Percentiles rank a stretch among this genome's conserved stretches.
Conservation (phyloP, 1,284 basidiomycete species). For the Acaromyces ingoldii region DNA sequence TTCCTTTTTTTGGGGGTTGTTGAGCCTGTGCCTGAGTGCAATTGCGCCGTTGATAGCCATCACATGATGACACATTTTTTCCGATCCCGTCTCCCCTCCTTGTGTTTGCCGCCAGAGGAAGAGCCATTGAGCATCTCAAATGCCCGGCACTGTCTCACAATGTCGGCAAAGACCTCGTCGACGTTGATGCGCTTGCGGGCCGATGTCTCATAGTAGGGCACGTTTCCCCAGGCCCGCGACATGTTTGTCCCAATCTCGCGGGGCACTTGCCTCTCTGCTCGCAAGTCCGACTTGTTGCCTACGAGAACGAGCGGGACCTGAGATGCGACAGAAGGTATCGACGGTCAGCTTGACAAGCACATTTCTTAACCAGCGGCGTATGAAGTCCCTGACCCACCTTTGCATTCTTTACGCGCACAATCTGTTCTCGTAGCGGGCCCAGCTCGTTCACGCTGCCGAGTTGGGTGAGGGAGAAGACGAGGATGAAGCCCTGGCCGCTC, state of each 20-base stretch:
- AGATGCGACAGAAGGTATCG: no score
- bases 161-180: slow-evolving; percentile 41
- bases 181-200: slow-evolving; percentile 41
- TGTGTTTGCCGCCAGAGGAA: background rate
- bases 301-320: slow-evolving; percentile 38
- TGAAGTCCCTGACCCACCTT: slow-evolving; percentile 12
- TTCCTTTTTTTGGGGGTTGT: background rate
- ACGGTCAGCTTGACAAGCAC: background rate
- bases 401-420: slow-evolving; percentile 35
- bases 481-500: slow-evolving; percentile 38
- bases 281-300: slow-evolving; percentile 43
- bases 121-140: slow-evolving; percentile 16
- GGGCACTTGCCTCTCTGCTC: slow-evolving; percentile 36
- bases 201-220: slow-evolving; percentile 42
- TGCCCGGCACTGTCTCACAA: slow-evolving; percentile 38
- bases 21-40: no score
- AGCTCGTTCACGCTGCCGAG: slow-evolving; percentile 43
- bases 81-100: slow-evolving; percentile 6
- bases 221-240: slow-evolving; percentile 40
- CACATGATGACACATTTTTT: slow-evolving; percentile 39
- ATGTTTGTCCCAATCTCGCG: slow-evolving; percentile 43
- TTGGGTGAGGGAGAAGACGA: slow-evolving; percentile 43
- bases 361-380: background rate
- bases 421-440: slow-evolving; percentile 37
- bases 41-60: no score